Evolutionary conservation across 192 early-diverging fungal genomes (phyloP), one percentile per base, ranked within the genome.

Genomic region (Podochytrium sp.): DNA sequence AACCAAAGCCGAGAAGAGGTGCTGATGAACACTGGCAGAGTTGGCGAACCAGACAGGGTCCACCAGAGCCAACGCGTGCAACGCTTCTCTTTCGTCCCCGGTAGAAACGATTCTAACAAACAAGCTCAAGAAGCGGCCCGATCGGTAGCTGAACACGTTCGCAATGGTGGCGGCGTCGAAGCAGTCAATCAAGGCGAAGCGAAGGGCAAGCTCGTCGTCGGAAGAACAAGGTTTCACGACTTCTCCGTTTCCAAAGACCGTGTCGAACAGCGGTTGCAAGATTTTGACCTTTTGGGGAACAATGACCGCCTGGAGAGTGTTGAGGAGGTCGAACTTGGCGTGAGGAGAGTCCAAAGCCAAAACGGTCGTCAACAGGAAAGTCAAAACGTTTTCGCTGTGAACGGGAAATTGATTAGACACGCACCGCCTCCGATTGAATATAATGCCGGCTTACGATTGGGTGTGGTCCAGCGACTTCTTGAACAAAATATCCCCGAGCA

Each of bases 191-290:
- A 93, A 76, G 25, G 55, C 43, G 23, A 79, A 72, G 35, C 76
- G 69, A 18, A 86, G 70, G 32, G 82, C 52, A 1, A 73, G 18
- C 51, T 69, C 29, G 71, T 52, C 52, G 56, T 42, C 41, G 66
- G 35, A 37, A 20, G 41, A 4, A 40, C 41, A 73, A 0, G 78
- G 78, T 42, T 59, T 74, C 2, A 66, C 65, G 3, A 60, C 73
- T 40, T 81, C 77, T 20, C 71, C 78, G 23, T 76, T 75, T 6
- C 74, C 75, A 41, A 91, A 70, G 1, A 76, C 71, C 12, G 7
- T 52, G 37, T 91, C 86, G 32, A 94, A 62, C 33, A 93, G 75
- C 39, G 87, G 90, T 34, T 80, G 43, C 47, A 94, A 56, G 20
- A 78, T 84, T 62, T 86, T 86, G 34, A 93, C 73, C 60, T 92